Evolutionary conservation across 2,329 filamentous ascomycete species (phyloP).

Genomic region (Aspergillus fumigatiaffinis): DNA sequence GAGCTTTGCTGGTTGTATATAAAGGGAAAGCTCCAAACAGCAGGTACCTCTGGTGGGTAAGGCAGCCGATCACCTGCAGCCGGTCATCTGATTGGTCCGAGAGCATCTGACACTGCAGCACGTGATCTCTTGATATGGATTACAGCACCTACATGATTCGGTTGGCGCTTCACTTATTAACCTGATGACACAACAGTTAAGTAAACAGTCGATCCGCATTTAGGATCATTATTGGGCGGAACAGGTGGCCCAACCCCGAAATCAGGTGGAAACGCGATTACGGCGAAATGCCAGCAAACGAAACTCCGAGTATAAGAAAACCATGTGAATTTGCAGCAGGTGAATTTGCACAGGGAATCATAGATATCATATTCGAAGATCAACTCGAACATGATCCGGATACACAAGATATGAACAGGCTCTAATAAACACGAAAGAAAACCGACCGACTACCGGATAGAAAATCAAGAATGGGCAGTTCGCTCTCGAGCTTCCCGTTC

Average conservation of each 20-base stretch:
- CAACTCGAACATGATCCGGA: constrained; percentile 6
- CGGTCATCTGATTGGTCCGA: constrained; percentile 1
- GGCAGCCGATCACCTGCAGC: not conserved
- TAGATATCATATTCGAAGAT: constrained; percentile 27
- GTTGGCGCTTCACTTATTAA: not conserved
- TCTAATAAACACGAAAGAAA: constrained; percentile 1
- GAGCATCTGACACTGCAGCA: not conserved
- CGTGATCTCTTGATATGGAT: not conserved
- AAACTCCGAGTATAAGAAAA: constrained; percentile 3
- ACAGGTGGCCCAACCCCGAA: not conserved
- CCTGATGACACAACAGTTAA: not conserved
- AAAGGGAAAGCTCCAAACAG: not conserved
- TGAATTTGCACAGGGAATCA: constrained; percentile 28
- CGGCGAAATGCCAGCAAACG: not conserved
- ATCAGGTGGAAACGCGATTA: not conserved
- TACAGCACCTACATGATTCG: not conserved
- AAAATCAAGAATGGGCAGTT: constrained; percentile 20
- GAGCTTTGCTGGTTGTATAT: not conserved
- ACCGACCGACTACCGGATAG: constrained; percentile 16
- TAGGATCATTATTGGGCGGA: not conserved
- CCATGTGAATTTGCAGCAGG: constrained; percentile 8
- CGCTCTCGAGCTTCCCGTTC: constrained; percentile 54
- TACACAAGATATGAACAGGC: constrained; percentile 1
- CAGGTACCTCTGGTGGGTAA: not conserved
- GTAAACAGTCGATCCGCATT: not conserved